Evolutionary conservation across 176 grass and related monocot species (phyloP).

Genomic region (Melocanna baccifera): DNA sequence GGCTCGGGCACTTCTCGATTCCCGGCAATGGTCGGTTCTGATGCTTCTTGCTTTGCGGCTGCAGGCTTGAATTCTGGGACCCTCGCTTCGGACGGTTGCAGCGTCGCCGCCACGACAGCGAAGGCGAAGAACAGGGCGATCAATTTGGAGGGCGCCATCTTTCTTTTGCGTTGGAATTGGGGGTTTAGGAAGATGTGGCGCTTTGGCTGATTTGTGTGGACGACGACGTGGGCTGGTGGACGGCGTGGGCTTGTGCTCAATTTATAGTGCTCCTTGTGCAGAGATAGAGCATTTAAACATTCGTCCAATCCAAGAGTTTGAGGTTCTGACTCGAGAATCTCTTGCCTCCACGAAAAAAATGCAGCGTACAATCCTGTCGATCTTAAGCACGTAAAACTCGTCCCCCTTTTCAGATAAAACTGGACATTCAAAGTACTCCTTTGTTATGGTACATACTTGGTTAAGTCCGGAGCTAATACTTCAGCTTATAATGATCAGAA

Average conservation of each 20-base stretch:
- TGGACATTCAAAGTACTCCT: neutral
- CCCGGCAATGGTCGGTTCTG: neutral
- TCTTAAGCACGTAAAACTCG: neutral
- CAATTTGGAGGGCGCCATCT: neutral
- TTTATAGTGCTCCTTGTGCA: constrained; percentile 3
- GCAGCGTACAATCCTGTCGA: neutral
- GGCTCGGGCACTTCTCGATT: neutral
- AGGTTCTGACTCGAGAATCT: neutral
- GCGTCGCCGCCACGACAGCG: neutral
- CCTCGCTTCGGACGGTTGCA: neutral
- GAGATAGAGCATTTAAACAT: neutral
- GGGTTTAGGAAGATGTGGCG: neutral
- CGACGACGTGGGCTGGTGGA: neutral
- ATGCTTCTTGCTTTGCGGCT: neutral
- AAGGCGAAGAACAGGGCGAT: neutral
- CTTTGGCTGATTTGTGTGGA: constrained; percentile 6
- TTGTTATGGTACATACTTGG: neutral
- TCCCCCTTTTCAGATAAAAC: neutral
- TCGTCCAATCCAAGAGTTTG: neutral
- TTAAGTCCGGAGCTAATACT: neutral
- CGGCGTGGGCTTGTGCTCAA: neutral
- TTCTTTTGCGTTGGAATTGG: neutral
- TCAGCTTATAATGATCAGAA: neutral
- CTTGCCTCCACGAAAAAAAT: neutral
- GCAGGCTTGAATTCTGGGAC: neutral